Evolutionary conservation across 176 grass and related monocot genomes (phyloP).

Genomic region (Aegilops umbellulata): DNA sequence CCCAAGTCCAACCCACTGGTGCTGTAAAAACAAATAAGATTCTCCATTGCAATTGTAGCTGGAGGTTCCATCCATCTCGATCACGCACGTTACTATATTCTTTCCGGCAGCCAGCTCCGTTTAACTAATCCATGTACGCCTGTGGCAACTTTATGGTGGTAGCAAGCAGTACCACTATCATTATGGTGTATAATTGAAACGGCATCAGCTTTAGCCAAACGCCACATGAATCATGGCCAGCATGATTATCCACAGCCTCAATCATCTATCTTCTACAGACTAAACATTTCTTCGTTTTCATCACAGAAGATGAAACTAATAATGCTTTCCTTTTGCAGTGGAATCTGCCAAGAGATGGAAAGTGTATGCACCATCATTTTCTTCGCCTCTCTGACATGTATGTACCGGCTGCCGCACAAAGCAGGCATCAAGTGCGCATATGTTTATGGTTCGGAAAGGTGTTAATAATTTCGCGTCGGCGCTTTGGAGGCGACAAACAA

Average conservation of each 20-base stretch:
- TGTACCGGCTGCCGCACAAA: slow-evolving; percentile 24
- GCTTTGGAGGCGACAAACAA: slow-evolving; percentile 31
- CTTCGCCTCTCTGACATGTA: neutral
- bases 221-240: slow-evolving; percentile 26
- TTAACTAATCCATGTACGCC: slow-evolving; percentile 12
- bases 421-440: slow-evolving; percentile 23
- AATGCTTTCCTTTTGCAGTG: slow-evolving; percentile 4
- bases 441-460: slow-evolving; percentile 29
- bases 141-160: slow-evolving; percentile 21
- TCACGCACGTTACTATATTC: slow-evolving; percentile 40
- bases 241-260: neutral
- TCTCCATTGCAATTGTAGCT: neutral
- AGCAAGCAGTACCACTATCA: neutral
- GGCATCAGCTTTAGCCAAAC: slow-evolving; percentile 11
- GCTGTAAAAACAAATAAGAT: slow-evolving; percentile 7
- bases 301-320: neutral
- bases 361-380: neutral
- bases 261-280: no score
- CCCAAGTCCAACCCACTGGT: neutral
- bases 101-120: slow-evolving; percentile 5
- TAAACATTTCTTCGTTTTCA: neutral
- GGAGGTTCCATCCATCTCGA: slow-evolving; percentile 13
- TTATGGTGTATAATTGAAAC: slow-evolving; percentile 26
- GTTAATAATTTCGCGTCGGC: slow-evolving; percentile 32
- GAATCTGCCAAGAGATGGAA: slow-evolving; percentile 24